Percentiles rank a stretch among this genome's conserved stretches.
Conservation (phyloP, 2,329 filamentous ascomycete species). For the Diaporthe citriasiana region DNA sequence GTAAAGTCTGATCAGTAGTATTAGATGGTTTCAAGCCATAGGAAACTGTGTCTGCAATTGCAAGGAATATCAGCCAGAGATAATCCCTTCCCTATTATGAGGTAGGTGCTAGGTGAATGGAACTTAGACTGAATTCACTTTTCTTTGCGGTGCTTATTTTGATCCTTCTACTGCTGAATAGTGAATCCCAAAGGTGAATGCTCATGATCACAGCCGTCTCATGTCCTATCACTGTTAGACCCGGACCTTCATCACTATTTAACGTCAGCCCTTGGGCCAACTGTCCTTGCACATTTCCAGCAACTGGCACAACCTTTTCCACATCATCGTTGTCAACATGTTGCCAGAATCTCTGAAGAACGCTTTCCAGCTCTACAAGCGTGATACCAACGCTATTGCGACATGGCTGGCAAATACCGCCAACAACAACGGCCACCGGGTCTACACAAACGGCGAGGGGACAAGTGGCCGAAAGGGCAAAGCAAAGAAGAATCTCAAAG, state of each 20-base stretch:
- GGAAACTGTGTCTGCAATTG: no score
- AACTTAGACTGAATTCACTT: not conserved
- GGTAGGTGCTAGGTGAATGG: no score
- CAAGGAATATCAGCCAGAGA: no score
- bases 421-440: not conserved
- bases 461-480: not conserved
- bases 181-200: not conserved
- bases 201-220: not conserved
- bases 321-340: not conserved
- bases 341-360: not conserved
- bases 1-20: no score
- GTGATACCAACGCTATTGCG: conserved; percentile 15
- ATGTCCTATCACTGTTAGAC: no score
- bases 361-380: conserved; percentile 14
- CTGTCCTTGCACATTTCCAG: not conserved
- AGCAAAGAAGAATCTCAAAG: not conserved
- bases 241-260: not conserved
- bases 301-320: not conserved
- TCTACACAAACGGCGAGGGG: not conserved
- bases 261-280: not conserved
- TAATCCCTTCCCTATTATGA: no score
- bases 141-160: not conserved
- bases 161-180: not conserved
- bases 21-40: no score
- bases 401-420: conserved; percentile 13